These are phyloP conservation scores for Pichia ethanolica DNA, from an alignment of 805 yeast species.

Conservation along the genomic window DNA sequence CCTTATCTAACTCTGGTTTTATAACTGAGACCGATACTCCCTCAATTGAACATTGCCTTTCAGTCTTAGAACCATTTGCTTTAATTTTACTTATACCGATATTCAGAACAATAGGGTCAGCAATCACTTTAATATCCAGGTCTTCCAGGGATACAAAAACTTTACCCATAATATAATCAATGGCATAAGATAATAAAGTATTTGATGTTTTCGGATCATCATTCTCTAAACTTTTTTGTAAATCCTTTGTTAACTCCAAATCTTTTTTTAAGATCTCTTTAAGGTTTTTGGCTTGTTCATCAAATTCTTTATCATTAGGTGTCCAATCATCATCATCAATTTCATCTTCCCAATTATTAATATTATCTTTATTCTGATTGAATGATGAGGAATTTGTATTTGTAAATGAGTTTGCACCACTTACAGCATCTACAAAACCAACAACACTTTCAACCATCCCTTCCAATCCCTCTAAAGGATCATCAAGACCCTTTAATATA, in stretches of 20 bases:
- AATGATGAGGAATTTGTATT: neutral
- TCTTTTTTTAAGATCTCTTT: conserved; percentile 2
- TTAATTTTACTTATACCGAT: conserved; percentile 26
- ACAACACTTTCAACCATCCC: conserved; percentile 60
- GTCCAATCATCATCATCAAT: conserved; percentile 6
- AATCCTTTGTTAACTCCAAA: neutral
- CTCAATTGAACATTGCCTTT: conserved; percentile 32
- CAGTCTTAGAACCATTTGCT: conserved; percentile 38
- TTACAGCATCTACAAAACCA: conserved; percentile 33
- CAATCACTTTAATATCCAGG: conserved; percentile 40
- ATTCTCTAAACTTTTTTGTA: conserved; percentile 10
- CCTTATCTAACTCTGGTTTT: conserved; percentile 32
- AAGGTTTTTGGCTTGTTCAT: neutral
- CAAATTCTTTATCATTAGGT: neutral
- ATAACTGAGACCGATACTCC: conserved; percentile 36
- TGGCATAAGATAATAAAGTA: conserved; percentile 37
- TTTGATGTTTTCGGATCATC: conserved; percentile 7
- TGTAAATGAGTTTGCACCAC: conserved; percentile 13
- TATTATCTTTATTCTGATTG: neutral
- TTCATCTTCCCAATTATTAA: conserved; percentile 27
- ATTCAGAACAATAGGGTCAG: conserved; percentile 36
- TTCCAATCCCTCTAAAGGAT: conserved; percentile 41
- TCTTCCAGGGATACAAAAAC: conserved; percentile 44
- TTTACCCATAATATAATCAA: conserved; percentile 59
- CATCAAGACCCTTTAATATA: conserved; percentile 5